Conservation (phyloP, 371 early-diverging fungal genomes). For the Zychaea mexicana region DNA sequence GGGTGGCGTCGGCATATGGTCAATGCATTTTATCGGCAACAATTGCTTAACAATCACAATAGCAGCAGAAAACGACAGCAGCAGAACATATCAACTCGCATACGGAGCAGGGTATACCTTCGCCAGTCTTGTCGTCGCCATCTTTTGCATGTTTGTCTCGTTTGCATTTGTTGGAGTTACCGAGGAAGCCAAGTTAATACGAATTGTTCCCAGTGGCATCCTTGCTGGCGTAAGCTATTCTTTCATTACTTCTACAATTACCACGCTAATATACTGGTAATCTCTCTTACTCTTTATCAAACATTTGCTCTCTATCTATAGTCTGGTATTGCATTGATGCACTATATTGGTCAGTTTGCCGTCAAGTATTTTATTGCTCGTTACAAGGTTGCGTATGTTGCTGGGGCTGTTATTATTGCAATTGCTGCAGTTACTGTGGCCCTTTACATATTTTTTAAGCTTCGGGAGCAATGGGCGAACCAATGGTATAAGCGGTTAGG, state of each 20-base stretch:
- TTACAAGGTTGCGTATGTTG: slow-evolving; percentile 25
- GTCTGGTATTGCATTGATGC: slow-evolving; percentile 45
- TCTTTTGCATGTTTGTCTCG: slow-evolving; percentile 38
- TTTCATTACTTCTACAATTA: not conserved
- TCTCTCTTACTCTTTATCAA: not conserved
- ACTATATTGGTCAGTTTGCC: slow-evolving; percentile 50
- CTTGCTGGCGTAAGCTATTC: slow-evolving; percentile 41
- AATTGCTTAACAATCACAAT: slow-evolving; percentile 32
- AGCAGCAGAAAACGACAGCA: not conserved
- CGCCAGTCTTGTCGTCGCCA: slow-evolving; percentile 39
- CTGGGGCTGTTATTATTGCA: slow-evolving; percentile 40
- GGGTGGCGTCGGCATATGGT: slow-evolving; percentile 52
- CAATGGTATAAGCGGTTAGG: slow-evolving; percentile 52
- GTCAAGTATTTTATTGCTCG: slow-evolving; percentile 31
- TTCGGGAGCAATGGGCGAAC: slow-evolving; percentile 46
- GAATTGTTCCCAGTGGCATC: slow-evolving; percentile 43
- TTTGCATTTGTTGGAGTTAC: slow-evolving; percentile 46
- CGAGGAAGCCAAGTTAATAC: slow-evolving; percentile 31
- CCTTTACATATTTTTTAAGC: slow-evolving; percentile 44
- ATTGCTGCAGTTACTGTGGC: slow-evolving; percentile 35
- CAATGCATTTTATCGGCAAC: slow-evolving; percentile 55
- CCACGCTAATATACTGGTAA: not conserved
- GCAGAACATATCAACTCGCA: slow-evolving; percentile 25
- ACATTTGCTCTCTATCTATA: slow-evolving; percentile 1
- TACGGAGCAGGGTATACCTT: slow-evolving; percentile 44